Base-by-base conservation (phyloP, 352 stramenopile genomes). In the Saprolegnia diclina region DNA sequence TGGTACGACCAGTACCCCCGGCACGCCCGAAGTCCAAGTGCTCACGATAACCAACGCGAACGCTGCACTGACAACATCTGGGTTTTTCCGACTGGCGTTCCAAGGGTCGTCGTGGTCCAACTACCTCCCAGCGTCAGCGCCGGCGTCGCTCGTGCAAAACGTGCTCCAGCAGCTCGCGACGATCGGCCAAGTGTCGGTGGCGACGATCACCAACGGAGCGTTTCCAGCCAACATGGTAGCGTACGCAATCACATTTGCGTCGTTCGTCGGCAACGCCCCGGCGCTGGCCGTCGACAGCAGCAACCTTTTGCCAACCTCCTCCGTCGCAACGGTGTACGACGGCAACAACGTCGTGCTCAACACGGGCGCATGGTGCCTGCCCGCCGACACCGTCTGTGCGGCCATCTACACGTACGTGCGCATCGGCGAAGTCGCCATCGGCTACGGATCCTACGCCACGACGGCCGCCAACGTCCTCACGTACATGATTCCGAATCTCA, bases 201-300 rank as follows among this genome's bases (percentile, higher is more conserved):
- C 76, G 0, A n/a, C 54, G n/a, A 67, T 55, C 24, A 22, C 37
- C n/a, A 69, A 62, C 22, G 64, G 45, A 21, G 42, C 76, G 42
- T 56, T 75, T 46, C 26, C 55, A 56, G 65, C 65, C 71, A 24
- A 59, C 42, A 37, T 57, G 57, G 18, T 57, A 7, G 24, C 18
- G 29, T 96, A 87, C 85, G 80, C 75, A 10, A 90, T 96, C 71
- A 92, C 88, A 1, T 96, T 94, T 52, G 67, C 88, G 32, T 86
- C 85, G 21, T 78, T 80, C 19, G 79, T 91, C 9, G 84, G 81
- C 0, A 90, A 92, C 35, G 26, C 81, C 4, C 75, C 84, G 2
- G 68, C 74, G 0, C 52, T 91, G 3, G 73, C 73, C 24, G 73
- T 88, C 7, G 85, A 92, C 53, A 70, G 79, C 1, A 80, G 83